Percentiles rank a stretch among this genome's conserved stretches.
These are phyloP conservation scores for Mycena crocata DNA, from an alignment of 768 basidiomycete genomes.

Conservation along the genomic window DNA sequence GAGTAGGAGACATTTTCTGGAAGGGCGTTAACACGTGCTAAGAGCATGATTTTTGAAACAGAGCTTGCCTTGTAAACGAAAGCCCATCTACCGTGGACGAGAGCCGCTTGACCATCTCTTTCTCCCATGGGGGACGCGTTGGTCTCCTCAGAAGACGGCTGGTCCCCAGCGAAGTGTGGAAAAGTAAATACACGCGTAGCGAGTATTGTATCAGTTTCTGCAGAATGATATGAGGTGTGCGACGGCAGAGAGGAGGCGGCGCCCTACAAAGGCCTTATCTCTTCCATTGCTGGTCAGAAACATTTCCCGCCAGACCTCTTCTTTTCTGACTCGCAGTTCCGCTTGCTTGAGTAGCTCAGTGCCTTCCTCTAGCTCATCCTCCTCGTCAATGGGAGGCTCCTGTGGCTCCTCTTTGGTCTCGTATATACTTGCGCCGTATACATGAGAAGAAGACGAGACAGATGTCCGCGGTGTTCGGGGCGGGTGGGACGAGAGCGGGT, in stretches of 20 bases:
- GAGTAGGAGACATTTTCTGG: conserved; percentile 81
- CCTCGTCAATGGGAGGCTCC: conserved; percentile 45
- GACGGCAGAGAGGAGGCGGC: background rate
- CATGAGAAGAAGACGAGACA: conserved; percentile 49
- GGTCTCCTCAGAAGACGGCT: conserved; percentile 60
- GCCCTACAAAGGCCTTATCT: conserved; percentile 86
- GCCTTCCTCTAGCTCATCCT: conserved; percentile 62
- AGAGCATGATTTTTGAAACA: conserved; percentile 23
- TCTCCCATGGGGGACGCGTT: conserved; percentile 64
- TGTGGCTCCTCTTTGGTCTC: conserved; percentile 56
- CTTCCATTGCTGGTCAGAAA: conserved; percentile 81
- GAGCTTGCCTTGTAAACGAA: conserved; percentile 86
- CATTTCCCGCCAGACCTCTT: conserved; percentile 86
- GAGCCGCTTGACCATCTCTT: conserved; percentile 68
- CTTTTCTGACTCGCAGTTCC: conserved; percentile 61
- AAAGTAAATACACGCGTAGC: conserved; percentile 77
- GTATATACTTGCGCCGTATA: conserved; percentile 56
- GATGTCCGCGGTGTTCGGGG: conserved; percentile 81
- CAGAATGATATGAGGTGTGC: conserved; percentile 14
- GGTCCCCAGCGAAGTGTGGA: conserved; percentile 67
- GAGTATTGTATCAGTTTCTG: conserved; percentile 92
- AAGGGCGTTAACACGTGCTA: conserved; percentile 18
- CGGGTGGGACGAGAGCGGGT: conserved; percentile 82
- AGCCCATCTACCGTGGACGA: conserved; percentile 72
- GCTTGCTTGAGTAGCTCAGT: conserved; percentile 57